Evolutionary conservation across 192 early-diverging fungal species (phyloP), one percentile per base, ranked within the genome.

Genomic region (Coemansia sp.): DNA sequence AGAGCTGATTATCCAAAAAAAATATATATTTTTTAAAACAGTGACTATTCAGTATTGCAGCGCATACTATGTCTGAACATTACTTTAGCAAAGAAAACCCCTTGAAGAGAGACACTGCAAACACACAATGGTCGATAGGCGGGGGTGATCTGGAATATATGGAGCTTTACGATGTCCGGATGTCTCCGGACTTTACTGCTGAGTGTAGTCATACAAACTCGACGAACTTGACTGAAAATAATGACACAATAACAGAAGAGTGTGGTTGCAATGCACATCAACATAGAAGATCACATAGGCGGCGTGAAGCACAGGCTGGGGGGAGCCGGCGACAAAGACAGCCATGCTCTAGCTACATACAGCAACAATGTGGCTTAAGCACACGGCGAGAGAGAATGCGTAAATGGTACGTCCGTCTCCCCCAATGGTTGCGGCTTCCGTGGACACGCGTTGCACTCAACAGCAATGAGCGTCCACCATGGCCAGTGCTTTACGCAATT

Each of bases 381-480:
- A 16, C 38, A 28, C 5, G 38, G 26, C 27, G 21, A 22, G 60
- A 27, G 16, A 48, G 22, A 1, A 32, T 49, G 18, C 49, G 60
- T 22, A 62, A 24, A 24, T 62, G 50, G 31, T 53, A 34, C 34
- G 49, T 62, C 21, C 18, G 30, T 18, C 27, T 68, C 22, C 76
- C 76, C 2, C 50, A 22, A 5, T 78, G 76, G 76, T 28, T 69
- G 56, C 71, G 57, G 22, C 57, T 79, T 19, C 71, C 76, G 18
- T 79, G 76, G 76, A 69, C 59, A 5, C 76, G 76, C 38, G 63
- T 79, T 32, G 31, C 71, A 6, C 68, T 79, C 2, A 61, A 79
- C 34, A 61, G 60, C 54, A 41, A 67, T 24, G 75, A 69, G 19
- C 67, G 71, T 12, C 58, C 73, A 53, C 71, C 78, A 8, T 60